phyloP scores from a whole-genome alignment of 805 yeast species.

The Teunomyces tritomae region DNA sequence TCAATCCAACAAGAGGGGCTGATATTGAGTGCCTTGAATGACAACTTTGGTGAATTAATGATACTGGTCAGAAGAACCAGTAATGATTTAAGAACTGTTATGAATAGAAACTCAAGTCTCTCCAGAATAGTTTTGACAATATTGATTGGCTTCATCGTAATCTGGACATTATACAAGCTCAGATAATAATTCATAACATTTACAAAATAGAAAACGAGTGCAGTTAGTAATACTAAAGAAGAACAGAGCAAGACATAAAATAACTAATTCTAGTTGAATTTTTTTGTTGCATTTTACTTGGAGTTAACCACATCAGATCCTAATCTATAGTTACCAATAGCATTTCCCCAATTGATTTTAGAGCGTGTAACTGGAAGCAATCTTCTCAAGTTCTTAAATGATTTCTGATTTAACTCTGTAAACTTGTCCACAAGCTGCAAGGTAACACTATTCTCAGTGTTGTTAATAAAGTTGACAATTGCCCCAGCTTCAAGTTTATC shows the following conservation, averaged over 20 bases:
- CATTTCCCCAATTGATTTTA: slow-evolving; percentile 92
- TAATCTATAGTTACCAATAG: slow-evolving; percentile 83
- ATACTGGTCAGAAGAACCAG: slow-evolving; percentile 38
- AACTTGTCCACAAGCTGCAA: slow-evolving; percentile 59
- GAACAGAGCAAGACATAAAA: neutral
- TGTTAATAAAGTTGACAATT: slow-evolving; percentile 48
- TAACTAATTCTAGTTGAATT: neutral
- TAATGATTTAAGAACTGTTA: slow-evolving; percentile 38
- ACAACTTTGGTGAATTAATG: slow-evolving; percentile 38
- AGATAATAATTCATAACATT: slow-evolving; percentile 11
- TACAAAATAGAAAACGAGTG: neutral
- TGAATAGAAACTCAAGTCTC: slow-evolving; percentile 42
- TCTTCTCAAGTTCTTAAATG: slow-evolving; percentile 83
- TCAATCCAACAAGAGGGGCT: slow-evolving; percentile 39
- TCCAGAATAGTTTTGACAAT: slow-evolving; percentile 37
- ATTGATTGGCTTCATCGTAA: slow-evolving; percentile 29
- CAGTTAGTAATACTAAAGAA: neutral
- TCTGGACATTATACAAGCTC: slow-evolving; percentile 40
- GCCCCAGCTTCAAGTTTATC: slow-evolving; percentile 28
- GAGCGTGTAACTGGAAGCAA: slow-evolving; percentile 89
- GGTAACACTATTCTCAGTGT: slow-evolving; percentile 60
- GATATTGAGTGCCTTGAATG: slow-evolving; percentile 37
- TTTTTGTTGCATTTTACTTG: slow-evolving; percentile 9
- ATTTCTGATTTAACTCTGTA: slow-evolving; percentile 68
- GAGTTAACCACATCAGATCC: slow-evolving; percentile 70